phyloP scores from a whole-genome alignment of 768 basidiomycete genomes.

The Kwoniella botswanensis region DNA sequence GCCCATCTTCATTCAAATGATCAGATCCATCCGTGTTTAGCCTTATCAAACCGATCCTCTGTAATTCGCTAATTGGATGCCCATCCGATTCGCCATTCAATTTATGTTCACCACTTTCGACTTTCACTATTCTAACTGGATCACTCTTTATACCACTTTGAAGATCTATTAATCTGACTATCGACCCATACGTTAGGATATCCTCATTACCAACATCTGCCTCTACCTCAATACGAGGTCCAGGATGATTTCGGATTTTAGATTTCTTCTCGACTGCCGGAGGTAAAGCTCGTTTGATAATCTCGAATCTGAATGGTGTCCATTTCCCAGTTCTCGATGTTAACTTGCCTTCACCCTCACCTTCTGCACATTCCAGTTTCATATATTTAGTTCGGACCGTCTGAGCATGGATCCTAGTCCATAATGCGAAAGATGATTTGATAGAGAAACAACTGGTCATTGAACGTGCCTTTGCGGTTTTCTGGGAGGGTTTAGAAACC shows the following conservation, averaged over 20 bases:
- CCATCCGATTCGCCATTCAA: slow-evolving; percentile 65
- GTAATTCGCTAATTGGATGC: slow-evolving; percentile 93
- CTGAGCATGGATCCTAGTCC: slow-evolving; percentile 95
- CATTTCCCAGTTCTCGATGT: slow-evolving; percentile 80
- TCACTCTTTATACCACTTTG: slow-evolving; percentile 84
- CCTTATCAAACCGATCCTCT: slow-evolving; percentile 84
- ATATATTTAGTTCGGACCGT: slow-evolving; percentile 97
- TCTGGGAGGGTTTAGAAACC: slow-evolving; percentile 89
- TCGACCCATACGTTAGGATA: slow-evolving; percentile 80
- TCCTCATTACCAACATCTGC: slow-evolving; percentile 15
- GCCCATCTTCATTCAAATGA: slow-evolving; percentile 7
- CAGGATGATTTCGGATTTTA: background rate
- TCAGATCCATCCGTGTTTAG: slow-evolving; percentile 69
- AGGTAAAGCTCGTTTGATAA: slow-evolving; percentile 69
- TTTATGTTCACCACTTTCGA: slow-evolving; percentile 86
- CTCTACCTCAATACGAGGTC: background rate
- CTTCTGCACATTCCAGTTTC: slow-evolving; percentile 80
- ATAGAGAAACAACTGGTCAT: slow-evolving; percentile 89
- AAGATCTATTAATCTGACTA: slow-evolving; percentile 81
- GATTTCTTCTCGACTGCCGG: background rate
- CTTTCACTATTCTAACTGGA: slow-evolving; percentile 85
- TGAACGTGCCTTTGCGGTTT: slow-evolving; percentile 89
- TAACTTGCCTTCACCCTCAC: slow-evolving; percentile 61
- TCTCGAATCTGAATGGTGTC: slow-evolving; percentile 93
- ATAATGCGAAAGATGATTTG: slow-evolving; percentile 86